Percentiles rank a stretch among this genome's conserved stretches.
These are phyloP conservation scores for Aspergillus cavernicola DNA, from an alignment of 495 filamentous ascomycete genomes.

Conservation along the genomic window DNA sequence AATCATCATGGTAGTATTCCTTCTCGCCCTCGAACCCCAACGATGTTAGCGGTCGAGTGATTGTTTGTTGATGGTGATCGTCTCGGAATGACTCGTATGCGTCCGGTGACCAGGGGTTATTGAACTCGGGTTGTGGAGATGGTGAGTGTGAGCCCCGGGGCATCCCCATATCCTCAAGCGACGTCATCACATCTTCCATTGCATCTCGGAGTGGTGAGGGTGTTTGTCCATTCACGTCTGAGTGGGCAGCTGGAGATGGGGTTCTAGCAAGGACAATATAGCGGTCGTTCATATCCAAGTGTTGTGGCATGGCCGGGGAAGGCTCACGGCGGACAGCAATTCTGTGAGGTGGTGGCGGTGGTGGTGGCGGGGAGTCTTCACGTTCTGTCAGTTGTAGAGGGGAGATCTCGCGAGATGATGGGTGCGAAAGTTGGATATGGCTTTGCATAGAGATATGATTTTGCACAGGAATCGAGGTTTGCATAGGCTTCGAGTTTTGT, in stretches of 20 bases:
- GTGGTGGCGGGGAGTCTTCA: conserved; percentile 45
- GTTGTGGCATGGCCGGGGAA: conserved; percentile 33
- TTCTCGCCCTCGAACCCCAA: conserved; percentile 60
- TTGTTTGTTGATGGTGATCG: conserved; percentile 24
- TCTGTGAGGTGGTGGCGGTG: conserved; percentile 40
- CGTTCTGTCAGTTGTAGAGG: conserved; percentile 32
- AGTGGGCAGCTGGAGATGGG: conserved; percentile 61
- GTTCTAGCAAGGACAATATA: conserved; percentile 48
- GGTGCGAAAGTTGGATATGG: conserved; percentile 24
- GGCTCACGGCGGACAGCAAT: conserved; percentile 30
- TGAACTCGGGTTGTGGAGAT: conserved; percentile 49
- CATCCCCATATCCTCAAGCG: conserved; percentile 82
- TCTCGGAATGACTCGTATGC: conserved; percentile 65
- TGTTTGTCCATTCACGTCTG: conserved; percentile 64
- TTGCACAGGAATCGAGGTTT: conserved; percentile 22
- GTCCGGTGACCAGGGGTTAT: conserved; percentile 89
- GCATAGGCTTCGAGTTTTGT: neutral
- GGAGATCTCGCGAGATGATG: conserved; percentile 35
- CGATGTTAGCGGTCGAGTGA: conserved; percentile 63
- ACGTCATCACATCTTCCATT: conserved; percentile 98
- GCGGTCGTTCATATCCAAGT: conserved; percentile 47
- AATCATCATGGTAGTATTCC: conserved; percentile 37
- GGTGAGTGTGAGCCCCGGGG: conserved; percentile 46
- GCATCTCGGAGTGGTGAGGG: conserved; percentile 89
- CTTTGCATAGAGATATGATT: conserved; percentile 9